Evolutionary conservation across 306 rosid genomes (phyloP).

Genomic region (Cicer chorassanicum): DNA sequence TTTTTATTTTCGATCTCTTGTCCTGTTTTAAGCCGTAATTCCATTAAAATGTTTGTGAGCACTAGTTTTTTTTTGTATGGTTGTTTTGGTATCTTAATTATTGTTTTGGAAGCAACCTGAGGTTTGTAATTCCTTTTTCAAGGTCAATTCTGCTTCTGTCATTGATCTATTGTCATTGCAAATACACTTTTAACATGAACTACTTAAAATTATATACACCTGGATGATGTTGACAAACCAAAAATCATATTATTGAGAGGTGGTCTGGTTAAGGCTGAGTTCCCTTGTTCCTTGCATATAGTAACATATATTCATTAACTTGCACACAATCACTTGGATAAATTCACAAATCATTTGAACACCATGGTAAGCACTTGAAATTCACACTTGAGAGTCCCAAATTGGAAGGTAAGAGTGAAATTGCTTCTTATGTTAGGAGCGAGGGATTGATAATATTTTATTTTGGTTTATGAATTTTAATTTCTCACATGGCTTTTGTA

Average conservation of each 20-base stretch:
- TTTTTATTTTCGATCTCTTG: slow-evolving; percentile 15
- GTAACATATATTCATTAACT: slow-evolving; percentile 8
- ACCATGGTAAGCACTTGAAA: slow-evolving; percentile 19
- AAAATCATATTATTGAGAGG: slow-evolving; percentile 17
- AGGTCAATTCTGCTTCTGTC: neutral
- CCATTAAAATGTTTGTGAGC: neutral
- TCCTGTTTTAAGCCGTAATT: slow-evolving; percentile 3
- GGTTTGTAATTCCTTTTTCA: slow-evolving; percentile 22
- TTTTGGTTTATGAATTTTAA: neutral
- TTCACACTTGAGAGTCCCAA: slow-evolving; percentile 7
- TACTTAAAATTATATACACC: slow-evolving; percentile 12
- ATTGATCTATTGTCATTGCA: neutral
- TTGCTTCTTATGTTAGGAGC: neutral
- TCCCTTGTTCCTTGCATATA: slow-evolving; percentile 21
- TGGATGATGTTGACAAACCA: slow-evolving; percentile 15
- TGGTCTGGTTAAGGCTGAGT: slow-evolving; percentile 6
- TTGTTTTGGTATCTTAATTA: slow-evolving; percentile 11
- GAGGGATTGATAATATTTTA: neutral
- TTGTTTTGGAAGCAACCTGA: slow-evolving; percentile 24
- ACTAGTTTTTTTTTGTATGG: slow-evolving; percentile 15
- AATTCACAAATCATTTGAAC: slow-evolving; percentile 12
- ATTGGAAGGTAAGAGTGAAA: neutral
- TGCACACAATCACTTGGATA: slow-evolving; percentile 5
- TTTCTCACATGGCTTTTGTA: slow-evolving; percentile 33
- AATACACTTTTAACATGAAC: slow-evolving; percentile 7